Conservation (phyloP, 495 filamentous ascomycete genomes). For the Usnea hakonensis region DNA sequence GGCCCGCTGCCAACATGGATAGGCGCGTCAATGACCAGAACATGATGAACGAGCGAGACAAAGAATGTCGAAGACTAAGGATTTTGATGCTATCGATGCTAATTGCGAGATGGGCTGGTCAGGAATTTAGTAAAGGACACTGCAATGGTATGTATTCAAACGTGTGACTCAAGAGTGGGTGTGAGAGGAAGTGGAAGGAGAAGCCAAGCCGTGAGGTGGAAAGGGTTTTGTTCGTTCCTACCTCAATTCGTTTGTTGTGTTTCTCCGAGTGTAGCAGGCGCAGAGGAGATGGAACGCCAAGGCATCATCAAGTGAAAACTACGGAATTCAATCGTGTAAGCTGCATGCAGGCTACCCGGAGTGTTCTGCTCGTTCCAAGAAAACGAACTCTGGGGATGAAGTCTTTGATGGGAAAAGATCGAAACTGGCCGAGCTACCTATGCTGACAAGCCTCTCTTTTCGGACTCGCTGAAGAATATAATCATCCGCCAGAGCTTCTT, state of each 20-base stretch:
- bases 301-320: background rate
- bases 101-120: background rate
- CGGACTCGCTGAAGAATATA: constrained; percentile 94
- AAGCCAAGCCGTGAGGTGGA: background rate
- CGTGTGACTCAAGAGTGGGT: background rate
- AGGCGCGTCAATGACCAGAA: constrained; percentile 5
- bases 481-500: constrained; percentile 98
- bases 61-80: background rate
- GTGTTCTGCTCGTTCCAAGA: background rate
- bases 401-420: background rate
- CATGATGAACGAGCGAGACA: constrained; percentile 5
- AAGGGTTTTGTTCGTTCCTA: background rate
- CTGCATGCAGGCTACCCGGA: background rate
- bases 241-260: background rate
- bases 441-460: constrained; percentile 78
- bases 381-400: background rate
- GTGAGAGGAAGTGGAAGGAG: background rate
- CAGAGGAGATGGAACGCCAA: background rate
- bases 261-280: background rate
- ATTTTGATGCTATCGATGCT: background rate
- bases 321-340: background rate
- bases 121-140: background rate
- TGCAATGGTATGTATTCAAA: background rate
- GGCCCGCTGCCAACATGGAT: background rate
- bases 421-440: background rate